These are phyloP conservation scores for Fraxinus dipetala DNA, from an alignment of 305 asterid genomes.

Conservation along the genomic window DNA sequence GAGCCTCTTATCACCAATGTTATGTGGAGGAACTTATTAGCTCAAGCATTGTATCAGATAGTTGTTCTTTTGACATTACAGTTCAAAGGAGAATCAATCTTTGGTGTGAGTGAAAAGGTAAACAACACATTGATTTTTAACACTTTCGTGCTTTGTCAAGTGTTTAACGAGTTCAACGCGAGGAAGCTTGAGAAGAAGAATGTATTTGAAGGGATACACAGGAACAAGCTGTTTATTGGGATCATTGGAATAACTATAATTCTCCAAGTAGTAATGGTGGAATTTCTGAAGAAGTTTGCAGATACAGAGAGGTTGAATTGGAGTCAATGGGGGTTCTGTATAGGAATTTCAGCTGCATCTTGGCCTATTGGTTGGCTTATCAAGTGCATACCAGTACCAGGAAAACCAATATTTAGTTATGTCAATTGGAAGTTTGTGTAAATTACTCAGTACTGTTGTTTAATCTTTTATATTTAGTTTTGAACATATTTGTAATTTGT, in stretches of 20 bases:
- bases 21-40: constrained; percentile 28
- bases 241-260: constrained; percentile 14
- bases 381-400: constrained; percentile 24
- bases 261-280: constrained; percentile 25
- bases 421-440: not conserved
- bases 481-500: not conserved
- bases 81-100: constrained; percentile 6
- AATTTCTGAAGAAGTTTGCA: constrained; percentile 11
- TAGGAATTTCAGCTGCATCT: constrained; percentile 14
- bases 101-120: not conserved
- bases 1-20: constrained; percentile 22
- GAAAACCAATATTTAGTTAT: constrained; percentile 4
- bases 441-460: not conserved
- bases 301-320: constrained; percentile 18
- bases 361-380: constrained; percentile 23
- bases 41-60: constrained; percentile 23
- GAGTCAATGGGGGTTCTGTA: constrained; percentile 25
- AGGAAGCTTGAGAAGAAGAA: constrained; percentile 22
- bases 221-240: constrained; percentile 17
- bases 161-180: constrained; percentile 21
- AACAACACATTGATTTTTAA: constrained; percentile 21
- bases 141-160: constrained; percentile 20
- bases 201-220: constrained; percentile 20
- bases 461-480: not conserved
- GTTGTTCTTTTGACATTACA: not conserved